phyloP scores from a whole-genome alignment of 257 asterid genomes.

The Nicotiana attenuata region DNA sequence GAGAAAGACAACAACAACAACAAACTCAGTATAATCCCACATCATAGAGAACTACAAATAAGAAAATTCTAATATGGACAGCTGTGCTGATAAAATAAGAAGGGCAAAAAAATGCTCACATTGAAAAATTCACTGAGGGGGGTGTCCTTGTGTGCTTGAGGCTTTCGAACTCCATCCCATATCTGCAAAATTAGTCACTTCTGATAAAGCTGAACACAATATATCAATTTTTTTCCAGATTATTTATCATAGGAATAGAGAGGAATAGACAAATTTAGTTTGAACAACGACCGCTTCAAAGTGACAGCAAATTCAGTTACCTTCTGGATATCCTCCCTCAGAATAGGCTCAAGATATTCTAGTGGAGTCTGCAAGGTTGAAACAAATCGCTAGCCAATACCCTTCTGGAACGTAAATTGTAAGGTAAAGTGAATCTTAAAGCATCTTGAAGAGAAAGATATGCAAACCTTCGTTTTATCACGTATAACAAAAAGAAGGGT shows the following conservation, averaged over 20 bases:
- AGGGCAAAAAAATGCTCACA: conserved; percentile 15
- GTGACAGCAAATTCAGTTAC: conserved; percentile 5
- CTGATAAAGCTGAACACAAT: neutral
- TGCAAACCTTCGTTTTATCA: conserved; percentile 50
- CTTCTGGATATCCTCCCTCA: conserved; percentile 32
- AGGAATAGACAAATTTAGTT: neutral
- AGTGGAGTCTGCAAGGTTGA: conserved; percentile 29
- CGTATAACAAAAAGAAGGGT: conserved; percentile 55
- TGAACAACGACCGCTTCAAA: neutral
- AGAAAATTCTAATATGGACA: conserved; percentile 9
- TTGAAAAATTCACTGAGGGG: conserved; percentile 29
- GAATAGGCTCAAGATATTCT: conserved; percentile 33
- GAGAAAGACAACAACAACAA: conserved; percentile 3
- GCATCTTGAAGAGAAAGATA: neutral
- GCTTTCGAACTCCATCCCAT: conserved; percentile 28
- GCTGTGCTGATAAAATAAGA: conserved; percentile 2
- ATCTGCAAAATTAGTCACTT: conserved; percentile 20
- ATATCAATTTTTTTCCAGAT: neutral
- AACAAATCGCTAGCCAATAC: neutral
- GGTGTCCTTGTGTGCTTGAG: conserved; percentile 25
- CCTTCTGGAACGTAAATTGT: neutral
- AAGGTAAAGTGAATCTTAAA: neutral
- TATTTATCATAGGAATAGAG: neutral
- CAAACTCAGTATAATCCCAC: too few relatives aligned
- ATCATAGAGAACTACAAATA: conserved; percentile 13